Base-by-base conservation (phyloP, 805 yeast species). In the Metschnikowia lunata region DNA sequence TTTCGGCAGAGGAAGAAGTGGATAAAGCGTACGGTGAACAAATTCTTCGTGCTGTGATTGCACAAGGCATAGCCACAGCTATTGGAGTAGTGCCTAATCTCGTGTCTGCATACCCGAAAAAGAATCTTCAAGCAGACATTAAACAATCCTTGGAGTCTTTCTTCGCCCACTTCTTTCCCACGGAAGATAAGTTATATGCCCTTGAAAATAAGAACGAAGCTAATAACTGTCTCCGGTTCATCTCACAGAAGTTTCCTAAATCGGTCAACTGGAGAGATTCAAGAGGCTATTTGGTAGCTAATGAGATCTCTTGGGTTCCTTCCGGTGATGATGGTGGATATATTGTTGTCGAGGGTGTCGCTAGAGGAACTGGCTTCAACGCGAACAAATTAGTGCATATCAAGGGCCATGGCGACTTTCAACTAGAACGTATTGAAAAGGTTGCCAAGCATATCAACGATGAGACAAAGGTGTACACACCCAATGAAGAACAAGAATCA, bases 331-430 rank as follows among this genome's bases (percentile, higher is more conserved):
- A 68, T 27, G 65, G 64, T 28, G 73, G 74, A 4, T 50, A 59
- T 7, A 60, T 89, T 32, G 77, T 78, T 7, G 76, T 93, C 7
- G 84, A 82, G 59, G 99, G 99, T 39, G 76, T 80, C 5, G 88
- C 87, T 5, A 78, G 99, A 62, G 99, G 98, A 43, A 66, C 75
- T 37, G 96, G 96, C 0, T 82, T 93, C 64, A 78, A 81, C 52
- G 78, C 85, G 2, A 80, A 90, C 60, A 75, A 89, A 56, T 65
- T 88, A 43, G 79, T 95, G 32, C 96, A 91, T 60, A 69, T 95
- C 29, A 96, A 96, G 4, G 96, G 90, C 1, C 72, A 75, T 48
- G 99, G 99, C 13, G 98, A 93, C 63, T 89, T 80, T 68, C 88
- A 84, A 62, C 63, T 93, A 18, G 82, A 77, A 38, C 74, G 67